Evolutionary conservation across 805 yeast genomes (phyloP).

Genomic region (Suhomyces prunicola): DNA sequence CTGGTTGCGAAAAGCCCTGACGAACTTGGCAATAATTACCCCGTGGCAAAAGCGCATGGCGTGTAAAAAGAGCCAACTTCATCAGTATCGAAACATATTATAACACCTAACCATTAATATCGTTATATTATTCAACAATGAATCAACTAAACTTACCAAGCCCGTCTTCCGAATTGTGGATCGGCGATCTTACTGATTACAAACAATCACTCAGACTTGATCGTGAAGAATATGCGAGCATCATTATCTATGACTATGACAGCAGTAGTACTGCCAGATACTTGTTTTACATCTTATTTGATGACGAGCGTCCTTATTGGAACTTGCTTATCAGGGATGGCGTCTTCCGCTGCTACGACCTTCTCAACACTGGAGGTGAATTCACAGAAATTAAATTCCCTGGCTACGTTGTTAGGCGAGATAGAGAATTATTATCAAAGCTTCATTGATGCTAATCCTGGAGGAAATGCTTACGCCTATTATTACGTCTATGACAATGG

Average conservation of each 20-base stretch:
- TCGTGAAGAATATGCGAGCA: conserved; percentile 1
- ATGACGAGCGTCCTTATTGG: neutral
- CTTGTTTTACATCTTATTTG: neutral
- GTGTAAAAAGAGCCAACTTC: too few relatives aligned
- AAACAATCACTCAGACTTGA: conserved; percentile 1
- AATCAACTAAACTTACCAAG: neutral
- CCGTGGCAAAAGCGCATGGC: too few relatives aligned
- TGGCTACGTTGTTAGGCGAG: neutral
- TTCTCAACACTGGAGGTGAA: neutral
- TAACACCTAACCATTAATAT: neutral
- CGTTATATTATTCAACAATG: neutral
- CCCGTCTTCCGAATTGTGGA: conserved; percentile 2
- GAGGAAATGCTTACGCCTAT: neutral
- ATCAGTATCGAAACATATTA: too few relatives aligned
- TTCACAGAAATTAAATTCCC: neutral
- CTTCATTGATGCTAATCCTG: neutral
- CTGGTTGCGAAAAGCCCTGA: too few relatives aligned
- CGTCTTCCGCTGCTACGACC: neutral
- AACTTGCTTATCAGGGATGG: neutral
- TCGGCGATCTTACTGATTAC: neutral
- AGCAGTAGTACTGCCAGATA: neutral
- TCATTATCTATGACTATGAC: conserved; percentile 1
- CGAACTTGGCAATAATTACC: too few relatives aligned
- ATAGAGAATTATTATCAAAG: neutral
- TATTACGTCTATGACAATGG: neutral